Evolutionary conservation across 768 basidiomycete species (phyloP).

Genomic region (Hygrocybe coccinea): DNA sequence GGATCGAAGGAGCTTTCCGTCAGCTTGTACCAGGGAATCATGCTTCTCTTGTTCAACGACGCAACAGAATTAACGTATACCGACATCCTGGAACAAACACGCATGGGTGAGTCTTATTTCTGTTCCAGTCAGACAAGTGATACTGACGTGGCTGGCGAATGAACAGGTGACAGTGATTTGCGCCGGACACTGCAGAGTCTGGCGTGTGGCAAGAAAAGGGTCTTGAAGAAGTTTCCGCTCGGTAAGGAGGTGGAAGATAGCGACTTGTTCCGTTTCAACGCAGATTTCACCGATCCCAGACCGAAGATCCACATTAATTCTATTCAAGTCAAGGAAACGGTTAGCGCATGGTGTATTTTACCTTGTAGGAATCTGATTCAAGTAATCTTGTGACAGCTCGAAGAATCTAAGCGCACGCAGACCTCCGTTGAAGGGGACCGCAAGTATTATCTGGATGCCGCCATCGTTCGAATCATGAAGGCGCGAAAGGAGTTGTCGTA

Average conservation of each 20-base stretch:
- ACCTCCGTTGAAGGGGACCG: conserved; percentile 83
- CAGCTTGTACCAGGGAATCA: conserved; percentile 84
- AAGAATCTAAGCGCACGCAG: conserved; percentile 82
- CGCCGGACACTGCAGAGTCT: conserved; percentile 87
- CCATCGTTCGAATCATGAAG: conserved; percentile 97
- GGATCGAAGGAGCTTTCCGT: conserved; percentile 84
- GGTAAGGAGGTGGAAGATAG: conserved; percentile 72
- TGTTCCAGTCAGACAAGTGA: conserved; percentile 2
- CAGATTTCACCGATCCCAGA: conserved; percentile 72
- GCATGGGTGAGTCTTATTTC: conserved; percentile 59
- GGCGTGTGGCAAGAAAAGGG: conserved; percentile 85
- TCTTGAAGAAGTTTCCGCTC: conserved; percentile 72
- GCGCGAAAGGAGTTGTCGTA: conserved; percentile 78
- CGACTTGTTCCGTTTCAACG: conserved; percentile 80
- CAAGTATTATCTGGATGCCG: conserved; percentile 81
- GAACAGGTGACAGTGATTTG: conserved; percentile 64
- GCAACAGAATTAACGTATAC: conserved; percentile 52
- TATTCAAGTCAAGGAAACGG: conserved; percentile 90
- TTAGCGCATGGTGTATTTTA: conserved; percentile 34
- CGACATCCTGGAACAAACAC: conserved; percentile 62
- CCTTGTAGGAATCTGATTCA: not conserved
- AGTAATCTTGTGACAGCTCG: conserved; percentile 45
- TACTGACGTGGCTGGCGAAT: conserved; percentile 20
- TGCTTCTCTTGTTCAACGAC: conserved; percentile 83
- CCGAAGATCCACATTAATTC: conserved; percentile 89